Evolutionary conservation across 2,329 filamentous ascomycete genomes (phyloP).

Genomic region (Hirsutella rhossiliensis): DNA sequence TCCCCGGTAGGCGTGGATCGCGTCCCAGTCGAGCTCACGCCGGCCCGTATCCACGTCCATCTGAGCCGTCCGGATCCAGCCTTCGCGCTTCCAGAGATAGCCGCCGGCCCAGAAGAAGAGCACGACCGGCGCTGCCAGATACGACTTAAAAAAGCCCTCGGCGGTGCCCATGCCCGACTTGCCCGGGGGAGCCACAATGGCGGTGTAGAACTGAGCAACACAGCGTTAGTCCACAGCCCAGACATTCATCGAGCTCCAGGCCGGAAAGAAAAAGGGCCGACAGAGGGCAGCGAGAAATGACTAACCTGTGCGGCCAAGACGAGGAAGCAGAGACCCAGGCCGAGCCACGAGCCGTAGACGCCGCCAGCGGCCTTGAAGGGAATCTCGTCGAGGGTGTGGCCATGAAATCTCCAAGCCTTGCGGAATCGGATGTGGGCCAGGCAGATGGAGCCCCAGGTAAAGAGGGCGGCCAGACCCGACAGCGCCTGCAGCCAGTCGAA

Average conservation of each 20-base stretch:
- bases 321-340: conserved; percentile 43
- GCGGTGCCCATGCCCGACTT: conserved; percentile 23
- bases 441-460: conserved; percentile 54
- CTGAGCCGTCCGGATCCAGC: conserved; percentile 43
- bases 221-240: not conserved
- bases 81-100: conserved; percentile 53
- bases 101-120: conserved; percentile 43
- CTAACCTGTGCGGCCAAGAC: conserved; percentile 42
- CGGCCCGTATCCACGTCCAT: conserved; percentile 59
- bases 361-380: conserved; percentile 50
- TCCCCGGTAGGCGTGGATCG: conserved; percentile 42
- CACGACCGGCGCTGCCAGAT: conserved; percentile 42
- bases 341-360: conserved; percentile 50
- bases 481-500: conserved; percentile 53
- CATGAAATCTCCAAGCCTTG: conserved; percentile 43
- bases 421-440: conserved; percentile 55
- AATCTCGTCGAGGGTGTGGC: conserved; percentile 53
- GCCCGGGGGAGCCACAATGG: conserved; percentile 25
- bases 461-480: conserved; percentile 48
- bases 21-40: conserved; percentile 53
- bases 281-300: not conserved
- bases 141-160: conserved; percentile 42
- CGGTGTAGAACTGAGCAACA: conserved; percentile 32
- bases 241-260: too few relatives aligned
- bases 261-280: too few relatives aligned